A percentile compares a stretch with the other conserved stretches of the same genome.
phyloP scores from a whole-genome alignment of 352 stramenopile genomes.

The Pythium apleroticum region DNA sequence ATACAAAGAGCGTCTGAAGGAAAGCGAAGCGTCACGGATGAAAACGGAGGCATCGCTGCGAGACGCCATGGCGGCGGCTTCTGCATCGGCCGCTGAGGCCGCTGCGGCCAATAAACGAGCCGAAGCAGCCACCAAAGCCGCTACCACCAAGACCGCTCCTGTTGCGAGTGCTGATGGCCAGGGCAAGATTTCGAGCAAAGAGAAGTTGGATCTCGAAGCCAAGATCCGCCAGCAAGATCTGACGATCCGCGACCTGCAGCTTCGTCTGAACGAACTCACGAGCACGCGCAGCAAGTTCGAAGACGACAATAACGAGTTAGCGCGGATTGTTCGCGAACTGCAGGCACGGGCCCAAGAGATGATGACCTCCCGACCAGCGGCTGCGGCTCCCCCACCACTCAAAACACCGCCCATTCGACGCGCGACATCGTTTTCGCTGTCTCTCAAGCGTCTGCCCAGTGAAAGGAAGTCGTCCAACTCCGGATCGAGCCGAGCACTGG shows the following conservation, averaged over 20 bases:
- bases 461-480: not conserved
- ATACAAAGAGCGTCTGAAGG: slow-evolving; percentile 44
- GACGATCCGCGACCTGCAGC: slow-evolving; percentile 33
- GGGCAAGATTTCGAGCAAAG: slow-evolving; percentile 34
- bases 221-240: slow-evolving; percentile 39
- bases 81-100: slow-evolving; percentile 29
- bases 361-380: slow-evolving; percentile 15
- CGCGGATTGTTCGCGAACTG: slow-evolving; percentile 46
- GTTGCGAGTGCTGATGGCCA: not conserved
- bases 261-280: slow-evolving; percentile 23
- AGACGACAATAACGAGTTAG: slow-evolving; percentile 55
- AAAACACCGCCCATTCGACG: slow-evolving; percentile 20
- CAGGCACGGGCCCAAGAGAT: slow-evolving; percentile 38
- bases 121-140: slow-evolving; percentile 3
- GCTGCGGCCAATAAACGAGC: slow-evolving; percentile 27
- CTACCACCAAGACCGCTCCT: slow-evolving; percentile 22
- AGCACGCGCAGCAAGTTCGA: slow-evolving; percentile 41
- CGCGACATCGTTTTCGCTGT: slow-evolving; percentile 43
- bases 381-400: not conserved
- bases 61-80: slow-evolving; percentile 29
- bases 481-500: not conserved
- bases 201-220: slow-evolving; percentile 42
- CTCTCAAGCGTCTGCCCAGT: slow-evolving; percentile 15
- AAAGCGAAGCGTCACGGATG: slow-evolving; percentile 42
- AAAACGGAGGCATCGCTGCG: slow-evolving; percentile 34